Evolutionary conservation across 306 rosid species (phyloP).

Genomic region (Carpinus fangiana): DNA sequence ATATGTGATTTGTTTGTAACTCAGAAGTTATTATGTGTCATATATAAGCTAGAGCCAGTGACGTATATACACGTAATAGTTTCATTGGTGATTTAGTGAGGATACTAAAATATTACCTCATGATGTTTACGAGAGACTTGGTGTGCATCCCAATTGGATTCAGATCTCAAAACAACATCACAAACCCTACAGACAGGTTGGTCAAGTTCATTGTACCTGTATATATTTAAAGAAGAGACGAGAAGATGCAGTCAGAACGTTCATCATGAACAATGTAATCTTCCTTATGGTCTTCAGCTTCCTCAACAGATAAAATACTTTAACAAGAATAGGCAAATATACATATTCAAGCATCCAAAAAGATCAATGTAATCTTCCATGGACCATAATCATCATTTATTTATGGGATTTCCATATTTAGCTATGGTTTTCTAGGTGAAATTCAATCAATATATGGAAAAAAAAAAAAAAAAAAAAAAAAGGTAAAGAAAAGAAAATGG

Average conservation of each 20-base stretch:
- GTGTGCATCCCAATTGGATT: conserved; percentile 76
- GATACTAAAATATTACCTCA: conserved; percentile 54
- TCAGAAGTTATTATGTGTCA: not conserved
- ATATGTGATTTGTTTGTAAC: not conserved
- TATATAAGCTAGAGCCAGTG: not conserved
- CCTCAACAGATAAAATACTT: not conserved
- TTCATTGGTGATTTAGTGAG: not conserved
- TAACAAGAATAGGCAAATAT: too few species aligned
- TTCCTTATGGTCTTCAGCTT: not conserved
- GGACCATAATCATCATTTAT: not conserved
- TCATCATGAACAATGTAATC: not conserved
- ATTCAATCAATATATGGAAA: not conserved
- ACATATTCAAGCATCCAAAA: not conserved
- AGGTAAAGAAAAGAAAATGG: not conserved
- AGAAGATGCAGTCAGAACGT: conserved; percentile 23
- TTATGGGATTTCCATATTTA: not conserved
- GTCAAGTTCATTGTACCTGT: conserved; percentile 78
- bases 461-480: not conserved
- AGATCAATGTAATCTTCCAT: not conserved
- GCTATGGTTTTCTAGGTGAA: not conserved
- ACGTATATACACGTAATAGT: not conserved
- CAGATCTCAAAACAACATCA: conserved; percentile 70
- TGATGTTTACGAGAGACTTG: conserved; percentile 84
- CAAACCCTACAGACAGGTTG: conserved; percentile 91
- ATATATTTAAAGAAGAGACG: conserved; percentile 7